These are phyloP conservation scores for Monilinia laxa DNA, from an alignment of 2,329 filamentous ascomycete species.

Conservation along the genomic window DNA sequence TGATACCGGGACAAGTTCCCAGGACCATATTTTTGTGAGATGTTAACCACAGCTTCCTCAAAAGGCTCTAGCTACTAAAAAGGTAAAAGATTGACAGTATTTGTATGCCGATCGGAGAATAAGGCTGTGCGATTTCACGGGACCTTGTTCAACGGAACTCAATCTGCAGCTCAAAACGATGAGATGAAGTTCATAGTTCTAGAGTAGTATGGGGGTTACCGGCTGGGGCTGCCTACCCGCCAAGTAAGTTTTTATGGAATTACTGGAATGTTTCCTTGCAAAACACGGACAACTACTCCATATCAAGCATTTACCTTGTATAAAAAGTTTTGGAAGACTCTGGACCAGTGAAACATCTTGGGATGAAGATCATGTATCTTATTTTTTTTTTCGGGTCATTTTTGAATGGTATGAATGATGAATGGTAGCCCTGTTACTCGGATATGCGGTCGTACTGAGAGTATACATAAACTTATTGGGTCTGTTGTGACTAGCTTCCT, in stretches of 20 bases:
- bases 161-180: constrained; percentile 7
- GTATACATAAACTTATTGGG: constrained; percentile 9
- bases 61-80: constrained; percentile 19
- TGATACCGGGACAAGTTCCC: constrained; percentile 15
- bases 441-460: constrained; percentile 5
- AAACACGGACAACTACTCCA: not conserved
- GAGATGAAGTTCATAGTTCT: constrained; percentile 12
- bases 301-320: constrained; percentile 11
- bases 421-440: constrained; percentile 17
- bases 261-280: not conserved
- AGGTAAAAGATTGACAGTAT: constrained; percentile 20
- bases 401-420: not conserved
- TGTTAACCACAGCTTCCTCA: constrained; percentile 17
- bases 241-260: not conserved
- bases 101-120: constrained; percentile 23
- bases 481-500: constrained; percentile 2
- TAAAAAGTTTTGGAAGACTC: not conserved
- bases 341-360: constrained; percentile 5
- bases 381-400: constrained; percentile 8
- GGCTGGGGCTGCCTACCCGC: not conserved
- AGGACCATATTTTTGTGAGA: constrained; percentile 20
- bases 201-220: not conserved
- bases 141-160: constrained; percentile 8
- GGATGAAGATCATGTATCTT: constrained; percentile 16
- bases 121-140: constrained; percentile 24